Conservation (phyloP, 257 asterid species). For the Forsythia suspensa region DNA sequence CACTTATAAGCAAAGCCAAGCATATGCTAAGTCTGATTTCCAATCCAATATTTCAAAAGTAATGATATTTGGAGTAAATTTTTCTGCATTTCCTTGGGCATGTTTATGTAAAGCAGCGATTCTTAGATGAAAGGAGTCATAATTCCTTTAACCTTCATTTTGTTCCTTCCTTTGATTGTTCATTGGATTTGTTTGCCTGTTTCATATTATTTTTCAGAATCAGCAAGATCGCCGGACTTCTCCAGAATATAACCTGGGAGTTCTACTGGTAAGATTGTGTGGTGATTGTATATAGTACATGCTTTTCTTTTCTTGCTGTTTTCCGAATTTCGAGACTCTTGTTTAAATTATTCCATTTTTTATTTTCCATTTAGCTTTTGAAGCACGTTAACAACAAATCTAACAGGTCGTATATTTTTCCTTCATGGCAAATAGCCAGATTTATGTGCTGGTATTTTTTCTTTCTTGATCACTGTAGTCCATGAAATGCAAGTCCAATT, state of each 20-base stretch:
- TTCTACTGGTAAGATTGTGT: constrained; percentile 61
- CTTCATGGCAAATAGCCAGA: not conserved
- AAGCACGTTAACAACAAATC: not conserved
- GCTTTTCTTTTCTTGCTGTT: not conserved
- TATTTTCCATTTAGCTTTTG: not conserved
- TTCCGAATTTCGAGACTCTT: not conserved
- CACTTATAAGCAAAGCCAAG: no score
- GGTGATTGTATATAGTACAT: not conserved
- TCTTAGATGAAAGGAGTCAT: not conserved
- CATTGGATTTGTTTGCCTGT: constrained; percentile 3
- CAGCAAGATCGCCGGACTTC: constrained; percentile 50
- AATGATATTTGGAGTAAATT: not conserved
- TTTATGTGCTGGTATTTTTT: not conserved
- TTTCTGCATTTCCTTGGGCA: not conserved
- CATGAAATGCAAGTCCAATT: not conserved
- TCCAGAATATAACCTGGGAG: constrained; percentile 85
- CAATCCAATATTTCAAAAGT: not conserved
- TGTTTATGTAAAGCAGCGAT: not conserved
- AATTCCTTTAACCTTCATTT: not conserved
- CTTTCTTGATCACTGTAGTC: not conserved
- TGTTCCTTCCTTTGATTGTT: not conserved
- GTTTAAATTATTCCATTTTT: not conserved
- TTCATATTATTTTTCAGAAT: constrained; percentile 41
- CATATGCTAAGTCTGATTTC: not conserved
- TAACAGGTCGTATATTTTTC: not conserved